A percentile compares a stretch with the other conserved stretches of the same genome.
These are phyloP conservation scores for Sporopachydermia quercuum DNA, from an alignment of 805 yeast genomes.

Conservation along the genomic window DNA sequence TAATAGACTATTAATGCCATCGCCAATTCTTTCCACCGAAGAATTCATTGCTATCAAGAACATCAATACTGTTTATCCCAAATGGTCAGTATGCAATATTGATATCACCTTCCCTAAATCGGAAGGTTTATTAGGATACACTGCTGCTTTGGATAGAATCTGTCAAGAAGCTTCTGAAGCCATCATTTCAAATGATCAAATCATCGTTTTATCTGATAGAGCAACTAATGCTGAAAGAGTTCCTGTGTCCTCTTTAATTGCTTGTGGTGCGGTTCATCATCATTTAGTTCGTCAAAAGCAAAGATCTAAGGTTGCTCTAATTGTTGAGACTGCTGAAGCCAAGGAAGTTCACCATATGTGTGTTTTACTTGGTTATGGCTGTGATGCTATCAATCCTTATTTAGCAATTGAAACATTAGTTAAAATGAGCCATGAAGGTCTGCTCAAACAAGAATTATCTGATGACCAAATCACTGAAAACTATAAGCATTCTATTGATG, in stretches of 20 bases:
- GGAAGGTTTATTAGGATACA: slow-evolving; percentile 79
- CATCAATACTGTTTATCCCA: slow-evolving; percentile 62
- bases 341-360: slow-evolving; percentile 95
- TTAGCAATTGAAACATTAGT: slow-evolving; percentile 80
- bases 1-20: slow-evolving; percentile 65
- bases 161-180: slow-evolving; percentile 81
- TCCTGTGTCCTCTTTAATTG: slow-evolving; percentile 76
- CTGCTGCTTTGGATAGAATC: slow-evolving; percentile 69
- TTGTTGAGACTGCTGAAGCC: slow-evolving; percentile 92
- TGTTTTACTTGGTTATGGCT: slow-evolving; percentile 92
- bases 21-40: slow-evolving; percentile 65
- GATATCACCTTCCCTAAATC: slow-evolving; percentile 79
- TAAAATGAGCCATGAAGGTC: slow-evolving; percentile 69
- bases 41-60: slow-evolving; percentile 66
- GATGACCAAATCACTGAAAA: slow-evolving; percentile 53
- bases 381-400: slow-evolving; percentile 91
- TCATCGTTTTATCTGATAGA: slow-evolving; percentile 67
- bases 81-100: slow-evolving; percentile 70
- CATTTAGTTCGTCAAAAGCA: slow-evolving; percentile 90
- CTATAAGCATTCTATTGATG: slow-evolving; percentile 74
- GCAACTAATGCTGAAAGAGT: slow-evolving; percentile 44
- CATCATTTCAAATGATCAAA: slow-evolving; percentile 57
- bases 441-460: slow-evolving; percentile 42
- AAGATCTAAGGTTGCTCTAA: slow-evolving; percentile 85
- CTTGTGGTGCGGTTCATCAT: slow-evolving; percentile 96